A percentile compares a stretch with the other conserved stretches of the same genome.
These are phyloP conservation scores for Coemansia aciculifera DNA, from an alignment of 192 early-diverging fungal species.

Conservation along the genomic window DNA sequence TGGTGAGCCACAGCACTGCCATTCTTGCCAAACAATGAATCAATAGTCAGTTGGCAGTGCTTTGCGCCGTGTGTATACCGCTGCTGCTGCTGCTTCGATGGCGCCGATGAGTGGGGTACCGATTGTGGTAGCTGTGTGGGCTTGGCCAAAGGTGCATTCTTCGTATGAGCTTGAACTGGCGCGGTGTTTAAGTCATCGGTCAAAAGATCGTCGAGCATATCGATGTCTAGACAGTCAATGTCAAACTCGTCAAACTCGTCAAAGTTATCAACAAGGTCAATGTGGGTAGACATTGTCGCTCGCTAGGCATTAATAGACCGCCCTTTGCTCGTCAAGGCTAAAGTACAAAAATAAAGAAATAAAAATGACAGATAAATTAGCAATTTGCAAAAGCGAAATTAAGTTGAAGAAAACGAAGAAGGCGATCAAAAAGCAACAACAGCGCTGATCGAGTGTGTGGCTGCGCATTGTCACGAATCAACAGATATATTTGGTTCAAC, in stretches of 20 bases:
- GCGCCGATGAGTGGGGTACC: not conserved
- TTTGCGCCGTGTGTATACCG: slow-evolving; percentile 13
- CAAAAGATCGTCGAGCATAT: slow-evolving; percentile 40
- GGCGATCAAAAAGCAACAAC: slow-evolving; percentile 6
- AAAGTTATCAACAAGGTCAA: slow-evolving; percentile 15
- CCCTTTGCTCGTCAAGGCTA: not conserved
- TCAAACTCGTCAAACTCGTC: slow-evolving; percentile 38
- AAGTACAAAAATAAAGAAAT: not conserved
- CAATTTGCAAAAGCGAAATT: slow-evolving; percentile 3
- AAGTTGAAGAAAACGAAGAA: not conserved
- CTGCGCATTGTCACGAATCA: slow-evolving; percentile 31
- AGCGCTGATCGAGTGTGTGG: slow-evolving; percentile 1
- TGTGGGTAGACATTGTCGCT: slow-evolving; percentile 3
- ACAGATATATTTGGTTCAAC: not conserved
- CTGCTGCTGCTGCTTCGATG: slow-evolving; percentile 9
- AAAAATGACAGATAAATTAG: not conserved
- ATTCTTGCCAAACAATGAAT: slow-evolving; percentile 30
- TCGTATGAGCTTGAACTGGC: not conserved
- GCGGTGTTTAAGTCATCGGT: slow-evolving; percentile 26
- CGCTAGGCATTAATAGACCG: not conserved
- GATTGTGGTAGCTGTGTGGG: not conserved
- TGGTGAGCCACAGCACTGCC: not conserved
- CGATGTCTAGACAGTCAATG: slow-evolving; percentile 36
- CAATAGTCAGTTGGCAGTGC: slow-evolving; percentile 35
- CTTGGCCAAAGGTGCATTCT: not conserved